Conservation (phyloP, 2,329 filamentous ascomycete species). For the Colletotrichum australisinense region DNA sequence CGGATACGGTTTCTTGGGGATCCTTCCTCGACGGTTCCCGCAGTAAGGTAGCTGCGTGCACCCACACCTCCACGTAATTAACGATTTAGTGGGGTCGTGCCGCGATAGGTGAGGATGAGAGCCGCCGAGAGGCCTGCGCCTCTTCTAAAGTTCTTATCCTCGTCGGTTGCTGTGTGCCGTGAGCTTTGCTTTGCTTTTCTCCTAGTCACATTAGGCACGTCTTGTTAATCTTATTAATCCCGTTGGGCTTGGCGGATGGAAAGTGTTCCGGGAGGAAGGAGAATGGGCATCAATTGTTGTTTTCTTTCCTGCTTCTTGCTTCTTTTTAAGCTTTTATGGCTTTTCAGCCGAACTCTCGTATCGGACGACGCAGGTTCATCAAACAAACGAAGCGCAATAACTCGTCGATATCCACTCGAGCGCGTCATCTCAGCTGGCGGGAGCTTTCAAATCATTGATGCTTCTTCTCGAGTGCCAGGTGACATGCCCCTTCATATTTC, state of each 20-base stretch:
- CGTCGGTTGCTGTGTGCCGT: neutral
- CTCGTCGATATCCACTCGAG: neutral
- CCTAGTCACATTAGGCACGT: neutral
- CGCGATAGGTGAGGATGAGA: constrained; percentile 15
- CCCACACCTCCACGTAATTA: constrained; percentile 31
- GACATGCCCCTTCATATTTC: neutral
- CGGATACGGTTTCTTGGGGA: constrained; percentile 6
- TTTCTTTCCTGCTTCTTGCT: neutral
- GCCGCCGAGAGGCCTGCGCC: constrained; percentile 29
- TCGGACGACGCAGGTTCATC: neutral
- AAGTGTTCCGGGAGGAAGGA: neutral
- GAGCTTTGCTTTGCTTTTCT: neutral
- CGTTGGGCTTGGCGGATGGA: neutral
- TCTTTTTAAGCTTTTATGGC: neutral
- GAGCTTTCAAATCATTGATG: neutral
- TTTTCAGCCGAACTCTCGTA: constrained; percentile 1
- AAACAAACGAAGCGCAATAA: neutral
- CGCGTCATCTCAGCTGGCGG: neutral
- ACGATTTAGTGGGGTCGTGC: constrained; percentile 24
- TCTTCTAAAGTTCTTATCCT: neutral
- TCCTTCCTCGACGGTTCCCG: constrained; percentile 8
- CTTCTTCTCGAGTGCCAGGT: neutral
- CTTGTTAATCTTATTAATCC: neutral
- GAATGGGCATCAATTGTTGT: neutral
- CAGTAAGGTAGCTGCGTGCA: constrained; percentile 2